A percentile compares a stretch with the other conserved stretches of the same genome.
These are phyloP conservation scores for Trametopsis cervina DNA, from an alignment of 768 basidiomycete species.

Conservation along the genomic window DNA sequence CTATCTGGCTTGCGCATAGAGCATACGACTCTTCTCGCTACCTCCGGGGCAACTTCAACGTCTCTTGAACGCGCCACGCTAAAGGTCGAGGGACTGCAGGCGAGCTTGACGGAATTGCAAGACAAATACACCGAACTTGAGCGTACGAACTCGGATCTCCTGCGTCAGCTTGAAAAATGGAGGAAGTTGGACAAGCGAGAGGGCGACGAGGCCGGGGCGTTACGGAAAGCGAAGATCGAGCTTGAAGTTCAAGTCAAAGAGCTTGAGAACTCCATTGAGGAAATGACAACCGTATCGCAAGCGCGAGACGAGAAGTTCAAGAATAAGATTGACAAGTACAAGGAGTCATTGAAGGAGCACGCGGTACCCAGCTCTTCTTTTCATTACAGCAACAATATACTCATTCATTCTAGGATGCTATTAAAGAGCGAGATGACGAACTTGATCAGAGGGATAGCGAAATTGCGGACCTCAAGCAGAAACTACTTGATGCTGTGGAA, in stretches of 20 bases:
- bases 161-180: conserved; percentile 65
- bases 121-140: conserved; percentile 51
- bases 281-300: conserved; percentile 21
- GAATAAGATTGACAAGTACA: conserved; percentile 22
- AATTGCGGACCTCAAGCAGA: conserved; percentile 27
- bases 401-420: conserved; percentile 19
- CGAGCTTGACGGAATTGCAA: conserved; percentile 47
- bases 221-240: conserved; percentile 47
- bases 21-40: conserved; percentile 41
- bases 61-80: conserved; percentile 52
- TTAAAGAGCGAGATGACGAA: conserved; percentile 36
- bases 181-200: conserved; percentile 59
- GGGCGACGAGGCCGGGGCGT: conserved; percentile 47
- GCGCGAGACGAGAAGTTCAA: conserved; percentile 27
- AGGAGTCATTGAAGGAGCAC: conserved; percentile 17
- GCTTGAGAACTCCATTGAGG: conserved; percentile 30
- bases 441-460: conserved; percentile 19
- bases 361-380: conserved; percentile 12
- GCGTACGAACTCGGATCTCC: conserved; percentile 46
- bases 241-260: conserved; percentile 50
- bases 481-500: conserved; percentile 26
- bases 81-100: conserved; percentile 50
- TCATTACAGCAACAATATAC: neutral
- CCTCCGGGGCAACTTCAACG: conserved; percentile 37
- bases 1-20: conserved; percentile 40